These are phyloP conservation scores for Adiantum capillusveneris DNA, from an alignment of 75 land plant genomes.

Conservation along the genomic window DNA sequence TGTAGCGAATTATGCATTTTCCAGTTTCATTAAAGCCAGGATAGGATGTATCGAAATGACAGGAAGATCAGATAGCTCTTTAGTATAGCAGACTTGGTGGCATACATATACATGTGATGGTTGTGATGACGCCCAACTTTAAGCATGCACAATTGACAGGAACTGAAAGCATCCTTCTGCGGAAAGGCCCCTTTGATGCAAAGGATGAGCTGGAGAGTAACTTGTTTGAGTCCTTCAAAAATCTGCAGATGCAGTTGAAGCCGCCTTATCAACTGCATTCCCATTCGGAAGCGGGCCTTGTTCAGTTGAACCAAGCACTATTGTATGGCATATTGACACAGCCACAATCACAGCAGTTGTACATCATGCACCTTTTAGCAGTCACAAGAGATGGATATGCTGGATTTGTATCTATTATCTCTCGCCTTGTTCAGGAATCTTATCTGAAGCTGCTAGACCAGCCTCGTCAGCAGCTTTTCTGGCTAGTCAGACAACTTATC, in stretches of 20 bases:
- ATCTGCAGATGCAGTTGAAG: conserved; percentile 35
- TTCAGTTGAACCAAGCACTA: conserved; percentile 50
- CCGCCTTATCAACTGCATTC: conserved; percentile 47
- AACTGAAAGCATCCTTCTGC: too few species aligned
- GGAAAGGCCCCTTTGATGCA: conserved; percentile 38
- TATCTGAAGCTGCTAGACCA: conserved; percentile 49
- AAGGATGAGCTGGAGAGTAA: conserved; percentile 35
- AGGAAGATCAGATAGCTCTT: too few species aligned
- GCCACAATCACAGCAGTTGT: conserved; percentile 32
- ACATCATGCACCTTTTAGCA: conserved; percentile 58
- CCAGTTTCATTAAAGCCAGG: too few species aligned
- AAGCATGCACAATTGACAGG: too few species aligned
- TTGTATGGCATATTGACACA: conserved; percentile 51
- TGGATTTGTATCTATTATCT: conserved; percentile 36
- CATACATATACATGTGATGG: too few species aligned
- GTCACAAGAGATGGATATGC: conserved; percentile 80
- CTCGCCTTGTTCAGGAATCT: conserved; percentile 44
- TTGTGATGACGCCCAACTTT: too few species aligned
- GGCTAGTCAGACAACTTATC: conserved; percentile 44
- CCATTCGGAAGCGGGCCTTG: conserved; percentile 37
- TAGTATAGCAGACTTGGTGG: too few species aligned
- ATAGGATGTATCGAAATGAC: too few species aligned
- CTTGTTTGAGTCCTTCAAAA: conserved; percentile 41
- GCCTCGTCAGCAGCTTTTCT: conserved; percentile 46
- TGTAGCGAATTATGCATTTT: too few species aligned